phyloP scores from a whole-genome alignment of 2,329 filamentous ascomycete genomes.

The Penicillium sclerotiorum region DNA sequence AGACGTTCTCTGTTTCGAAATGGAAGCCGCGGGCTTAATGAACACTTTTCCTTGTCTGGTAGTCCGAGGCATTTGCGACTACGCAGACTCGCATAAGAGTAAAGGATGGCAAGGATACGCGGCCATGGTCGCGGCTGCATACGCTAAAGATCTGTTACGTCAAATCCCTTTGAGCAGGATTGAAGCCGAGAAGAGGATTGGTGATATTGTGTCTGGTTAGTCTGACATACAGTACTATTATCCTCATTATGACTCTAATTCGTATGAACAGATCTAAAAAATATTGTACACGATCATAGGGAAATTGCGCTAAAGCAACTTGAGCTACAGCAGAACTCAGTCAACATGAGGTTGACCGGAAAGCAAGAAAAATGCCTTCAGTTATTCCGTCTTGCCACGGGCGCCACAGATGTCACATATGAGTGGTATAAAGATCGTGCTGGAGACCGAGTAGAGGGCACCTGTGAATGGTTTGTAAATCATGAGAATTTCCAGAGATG shows the following conservation, averaged over 20 bases:
- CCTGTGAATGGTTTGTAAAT: constrained; percentile 23
- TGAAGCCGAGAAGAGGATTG: not conserved
- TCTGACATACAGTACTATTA: not conserved
- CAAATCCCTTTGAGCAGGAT: not conserved
- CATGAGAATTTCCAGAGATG: constrained; percentile 16
- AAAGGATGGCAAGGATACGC: constrained; percentile 5
- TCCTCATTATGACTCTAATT: not conserved
- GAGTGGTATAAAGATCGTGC: constrained; percentile 20
- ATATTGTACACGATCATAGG: not conserved
- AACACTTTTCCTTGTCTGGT: constrained; percentile 26
- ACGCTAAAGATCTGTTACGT: constrained; percentile 12
- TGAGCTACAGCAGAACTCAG: not conserved
- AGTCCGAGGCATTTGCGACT: constrained; percentile 30
- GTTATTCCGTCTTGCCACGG: constrained; percentile 12
- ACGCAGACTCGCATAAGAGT: constrained; percentile 19
- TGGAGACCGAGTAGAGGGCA: constrained; percentile 37
- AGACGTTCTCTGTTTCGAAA: constrained; percentile 23
- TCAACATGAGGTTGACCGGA: constrained; percentile 5
- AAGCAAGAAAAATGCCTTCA: constrained; percentile 13
- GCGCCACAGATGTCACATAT: constrained; percentile 4
- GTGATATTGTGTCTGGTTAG: not conserved
- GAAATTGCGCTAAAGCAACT: constrained; percentile 9
- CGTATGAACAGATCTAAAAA: not conserved
- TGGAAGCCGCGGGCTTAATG: constrained; percentile 13
- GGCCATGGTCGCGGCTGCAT: constrained; percentile 17